These are phyloP conservation scores for Stachybotrys chlorohalonatus DNA, from an alignment of 2,329 filamentous ascomycete species.

Conservation along the genomic window DNA sequence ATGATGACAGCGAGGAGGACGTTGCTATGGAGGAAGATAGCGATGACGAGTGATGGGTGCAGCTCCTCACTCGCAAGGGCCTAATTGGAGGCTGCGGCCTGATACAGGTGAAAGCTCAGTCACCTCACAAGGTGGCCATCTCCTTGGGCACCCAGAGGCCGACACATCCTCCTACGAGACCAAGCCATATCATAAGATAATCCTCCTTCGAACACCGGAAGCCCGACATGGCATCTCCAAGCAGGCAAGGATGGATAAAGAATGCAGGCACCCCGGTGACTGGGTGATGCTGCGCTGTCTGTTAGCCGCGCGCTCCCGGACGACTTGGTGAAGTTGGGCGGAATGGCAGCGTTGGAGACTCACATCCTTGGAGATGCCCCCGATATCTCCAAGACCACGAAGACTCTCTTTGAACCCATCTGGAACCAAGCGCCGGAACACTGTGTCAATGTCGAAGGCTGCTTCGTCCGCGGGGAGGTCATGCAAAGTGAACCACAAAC, in stretches of 20 bases:
- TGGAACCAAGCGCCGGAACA: slow-evolving; percentile 65
- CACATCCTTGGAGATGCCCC: slow-evolving; percentile 70
- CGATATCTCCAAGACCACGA: slow-evolving; percentile 52
- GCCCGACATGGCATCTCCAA: slow-evolving; percentile 67
- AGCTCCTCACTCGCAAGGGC: slow-evolving; percentile 2
- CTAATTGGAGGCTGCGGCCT: slow-evolving; percentile 9
- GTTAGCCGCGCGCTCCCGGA: not conserved
- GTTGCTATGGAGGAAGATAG: slow-evolving; percentile 63
- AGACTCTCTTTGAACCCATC: slow-evolving; percentile 53
- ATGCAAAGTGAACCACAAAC: slow-evolving; percentile 65
- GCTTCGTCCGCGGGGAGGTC: slow-evolving; percentile 45
- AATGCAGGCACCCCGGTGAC: slow-evolving; percentile 68
- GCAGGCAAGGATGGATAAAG: slow-evolving; percentile 89
- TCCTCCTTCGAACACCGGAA: slow-evolving; percentile 53
- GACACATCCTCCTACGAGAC: slow-evolving; percentile 73
- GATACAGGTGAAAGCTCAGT: slow-evolving; percentile 6
- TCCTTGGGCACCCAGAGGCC: slow-evolving; percentile 69
- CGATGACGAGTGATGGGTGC: slow-evolving; percentile 52
- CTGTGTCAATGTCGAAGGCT: slow-evolving; percentile 54
- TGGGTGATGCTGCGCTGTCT: slow-evolving; percentile 63
- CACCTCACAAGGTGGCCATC: slow-evolving; percentile 39
- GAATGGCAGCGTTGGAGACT: slow-evolving; percentile 26
- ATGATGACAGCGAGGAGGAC: slow-evolving; percentile 60
- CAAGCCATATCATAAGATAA: slow-evolving; percentile 84
- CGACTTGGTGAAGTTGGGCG: not conserved